These are phyloP conservation scores for Macrolepiota albuminosa DNA, from an alignment of 768 basidiomycete species.

Conservation along the genomic window DNA sequence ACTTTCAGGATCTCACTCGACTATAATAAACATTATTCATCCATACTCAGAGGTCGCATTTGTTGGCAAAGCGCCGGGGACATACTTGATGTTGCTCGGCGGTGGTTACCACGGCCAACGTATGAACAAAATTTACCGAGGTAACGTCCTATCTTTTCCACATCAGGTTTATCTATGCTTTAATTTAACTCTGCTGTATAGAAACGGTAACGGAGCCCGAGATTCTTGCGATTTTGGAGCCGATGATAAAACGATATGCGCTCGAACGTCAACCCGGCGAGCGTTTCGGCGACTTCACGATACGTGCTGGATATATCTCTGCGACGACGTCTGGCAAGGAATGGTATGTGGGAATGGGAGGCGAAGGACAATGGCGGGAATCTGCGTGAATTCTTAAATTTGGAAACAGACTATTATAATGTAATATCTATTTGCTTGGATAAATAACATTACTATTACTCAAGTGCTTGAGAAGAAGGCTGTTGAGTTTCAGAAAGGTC, in stretches of 20 bases:
- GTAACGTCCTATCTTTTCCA: slow-evolving; percentile 29
- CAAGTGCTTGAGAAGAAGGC: background rate
- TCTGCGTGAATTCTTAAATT: slow-evolving; percentile 10
- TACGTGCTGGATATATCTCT: slow-evolving; percentile 87
- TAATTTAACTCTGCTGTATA: slow-evolving; percentile 19
- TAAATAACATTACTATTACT: background rate
- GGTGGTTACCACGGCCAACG: slow-evolving; percentile 94
- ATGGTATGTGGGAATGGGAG: slow-evolving; percentile 86
- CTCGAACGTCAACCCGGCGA: slow-evolving; percentile 84
- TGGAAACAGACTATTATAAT: background rate
- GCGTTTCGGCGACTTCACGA: slow-evolving; percentile 92
- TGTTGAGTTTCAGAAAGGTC: background rate
- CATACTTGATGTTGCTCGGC: slow-evolving; percentile 92
- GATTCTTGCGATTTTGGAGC: slow-evolving; percentile 81
- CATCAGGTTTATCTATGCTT: background rate
- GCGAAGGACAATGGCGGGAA: slow-evolving; percentile 57
- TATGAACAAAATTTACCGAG: slow-evolving; percentile 93
- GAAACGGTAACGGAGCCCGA: slow-evolving; percentile 89
- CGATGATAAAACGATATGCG: slow-evolving; percentile 95
- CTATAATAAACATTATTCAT: slow-evolving; percentile 4
- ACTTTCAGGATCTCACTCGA: background rate
- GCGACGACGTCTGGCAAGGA: slow-evolving; percentile 77
- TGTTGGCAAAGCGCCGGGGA: slow-evolving; percentile 91
- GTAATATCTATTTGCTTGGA: slow-evolving; percentile 1
- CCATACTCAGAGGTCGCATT: slow-evolving; percentile 77